Conservation (phyloP, 306 rosid species). For the Citrullus mucosospermus region DNA sequence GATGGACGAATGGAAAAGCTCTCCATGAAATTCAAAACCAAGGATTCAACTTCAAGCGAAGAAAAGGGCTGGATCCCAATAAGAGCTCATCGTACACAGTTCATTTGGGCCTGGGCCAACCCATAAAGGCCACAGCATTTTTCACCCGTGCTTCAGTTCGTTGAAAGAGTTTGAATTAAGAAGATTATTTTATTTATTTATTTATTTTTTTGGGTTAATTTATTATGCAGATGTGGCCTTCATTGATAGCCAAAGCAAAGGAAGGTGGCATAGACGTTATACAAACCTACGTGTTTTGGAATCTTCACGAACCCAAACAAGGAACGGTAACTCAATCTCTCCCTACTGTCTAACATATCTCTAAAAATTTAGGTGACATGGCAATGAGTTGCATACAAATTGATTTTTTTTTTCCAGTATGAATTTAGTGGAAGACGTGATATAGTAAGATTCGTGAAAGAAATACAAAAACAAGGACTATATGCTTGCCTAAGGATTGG, state of each 20-base stretch:
- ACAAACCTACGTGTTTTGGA: slow-evolving; percentile 88
- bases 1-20: not conserved
- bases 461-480: slow-evolving; percentile 64
- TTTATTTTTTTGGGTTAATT: not conserved
- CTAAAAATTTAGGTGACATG: not conserved
- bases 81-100: not conserved
- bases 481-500: slow-evolving; percentile 74
- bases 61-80: not conserved
- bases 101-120: not conserved
- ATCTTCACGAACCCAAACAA: slow-evolving; percentile 68
- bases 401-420: slow-evolving; percentile 27
- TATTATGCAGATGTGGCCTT: slow-evolving; percentile 64
- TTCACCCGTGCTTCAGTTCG: not conserved
- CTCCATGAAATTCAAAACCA: not conserved
- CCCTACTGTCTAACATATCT: not conserved
- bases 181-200: too few species aligned
- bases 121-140: not conserved
- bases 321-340: slow-evolving; percentile 36
- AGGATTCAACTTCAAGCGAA: not conserved
- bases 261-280: slow-evolving; percentile 74
- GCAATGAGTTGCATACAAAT: not conserved
- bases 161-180: not conserved
- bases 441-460: slow-evolving; percentile 53
- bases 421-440: slow-evolving; percentile 57
- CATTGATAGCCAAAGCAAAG: slow-evolving; percentile 61